These are phyloP conservation scores for Soucietia sequanensis DNA, from an alignment of 805 yeast species.

Conservation along the genomic window DNA sequence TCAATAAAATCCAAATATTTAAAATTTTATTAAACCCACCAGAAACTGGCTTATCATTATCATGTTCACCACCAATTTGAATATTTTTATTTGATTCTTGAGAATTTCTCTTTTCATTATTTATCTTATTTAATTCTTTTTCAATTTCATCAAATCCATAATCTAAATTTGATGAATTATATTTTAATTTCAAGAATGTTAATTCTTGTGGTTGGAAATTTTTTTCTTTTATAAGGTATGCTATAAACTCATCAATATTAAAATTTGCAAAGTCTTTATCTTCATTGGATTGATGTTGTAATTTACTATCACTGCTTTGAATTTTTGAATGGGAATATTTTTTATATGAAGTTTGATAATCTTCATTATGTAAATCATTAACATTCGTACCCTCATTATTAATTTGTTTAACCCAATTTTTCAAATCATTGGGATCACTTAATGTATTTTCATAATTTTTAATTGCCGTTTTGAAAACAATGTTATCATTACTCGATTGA, in stretches of 20 bases:
- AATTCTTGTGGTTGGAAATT: conserved; percentile 28
- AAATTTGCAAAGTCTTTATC: conserved; percentile 11
- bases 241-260: conserved; percentile 28
- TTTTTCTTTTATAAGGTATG: conserved; percentile 26
- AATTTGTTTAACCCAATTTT: conserved; percentile 21
- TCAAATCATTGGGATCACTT: conserved; percentile 21
- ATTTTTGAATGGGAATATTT: too few species aligned
- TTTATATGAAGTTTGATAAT: conserved; percentile 16
- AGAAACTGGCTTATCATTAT: not conserved
- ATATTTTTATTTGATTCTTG: conserved; percentile 14
- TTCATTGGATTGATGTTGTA: conserved; percentile 8
- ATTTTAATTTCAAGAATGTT: conserved; percentile 19
- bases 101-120: conserved; percentile 12
- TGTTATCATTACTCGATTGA: too few species aligned
- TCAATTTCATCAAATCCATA: conserved; percentile 40
- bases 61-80: conserved; percentile 29
- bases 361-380: conserved; percentile 14
- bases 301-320: too few species aligned
- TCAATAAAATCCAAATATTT: not conserved
- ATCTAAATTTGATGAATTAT: conserved; percentile 30
- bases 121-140: conserved; percentile 30
- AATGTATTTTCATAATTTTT: conserved; percentile 25
- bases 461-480: conserved; percentile 19
- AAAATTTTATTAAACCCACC: conserved; percentile 1
- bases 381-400: conserved; percentile 12